Conservation (phyloP, 768 basidiomycete genomes). For the Russula olivacea region DNA sequence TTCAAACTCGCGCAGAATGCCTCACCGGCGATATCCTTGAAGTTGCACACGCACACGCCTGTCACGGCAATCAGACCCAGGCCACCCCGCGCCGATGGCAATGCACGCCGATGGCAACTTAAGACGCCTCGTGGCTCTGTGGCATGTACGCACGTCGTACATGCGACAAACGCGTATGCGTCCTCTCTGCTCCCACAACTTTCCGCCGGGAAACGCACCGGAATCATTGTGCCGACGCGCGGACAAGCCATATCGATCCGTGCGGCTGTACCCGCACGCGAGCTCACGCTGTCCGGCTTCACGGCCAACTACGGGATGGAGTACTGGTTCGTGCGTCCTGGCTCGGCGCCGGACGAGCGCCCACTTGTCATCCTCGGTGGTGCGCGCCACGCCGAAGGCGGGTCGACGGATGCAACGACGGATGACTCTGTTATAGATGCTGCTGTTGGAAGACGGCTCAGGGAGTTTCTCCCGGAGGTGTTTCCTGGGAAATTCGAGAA, state of each 20-base stretch:
- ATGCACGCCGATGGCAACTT: slow-evolving; percentile 45
- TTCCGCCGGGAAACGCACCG: slow-evolving; percentile 36
- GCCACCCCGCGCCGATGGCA: slow-evolving; percentile 33
- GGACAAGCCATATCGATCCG: slow-evolving; percentile 56
- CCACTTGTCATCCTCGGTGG: slow-evolving; percentile 74
- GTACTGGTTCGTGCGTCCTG: slow-evolving; percentile 79
- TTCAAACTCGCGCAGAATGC: slow-evolving; percentile 40
- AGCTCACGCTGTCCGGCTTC: slow-evolving; percentile 37
- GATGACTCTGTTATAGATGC: slow-evolving; percentile 55
- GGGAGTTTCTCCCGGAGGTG: slow-evolving; percentile 52
- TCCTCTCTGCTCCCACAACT: slow-evolving; percentile 71
- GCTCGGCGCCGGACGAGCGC: slow-evolving; percentile 29
- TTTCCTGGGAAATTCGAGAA: slow-evolving; percentile 51
- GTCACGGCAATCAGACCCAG: slow-evolving; percentile 38
- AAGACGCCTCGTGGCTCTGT: slow-evolving; percentile 63
- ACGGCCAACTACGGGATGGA: slow-evolving; percentile 47
- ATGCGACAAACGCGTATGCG: slow-evolving; percentile 84
- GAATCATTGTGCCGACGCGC: slow-evolving; percentile 61
- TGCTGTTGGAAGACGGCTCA: slow-evolving; percentile 43
- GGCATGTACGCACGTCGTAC: slow-evolving; percentile 58
- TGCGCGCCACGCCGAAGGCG: slow-evolving; percentile 44
- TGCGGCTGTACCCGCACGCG: slow-evolving; percentile 36
- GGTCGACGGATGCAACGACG: slow-evolving; percentile 43
- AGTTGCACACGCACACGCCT: slow-evolving; percentile 69
- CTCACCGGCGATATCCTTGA: slow-evolving; percentile 38